Evolutionary conservation across 495 filamentous ascomycete species (phyloP).

Genomic region (Echria macrotheca): DNA sequence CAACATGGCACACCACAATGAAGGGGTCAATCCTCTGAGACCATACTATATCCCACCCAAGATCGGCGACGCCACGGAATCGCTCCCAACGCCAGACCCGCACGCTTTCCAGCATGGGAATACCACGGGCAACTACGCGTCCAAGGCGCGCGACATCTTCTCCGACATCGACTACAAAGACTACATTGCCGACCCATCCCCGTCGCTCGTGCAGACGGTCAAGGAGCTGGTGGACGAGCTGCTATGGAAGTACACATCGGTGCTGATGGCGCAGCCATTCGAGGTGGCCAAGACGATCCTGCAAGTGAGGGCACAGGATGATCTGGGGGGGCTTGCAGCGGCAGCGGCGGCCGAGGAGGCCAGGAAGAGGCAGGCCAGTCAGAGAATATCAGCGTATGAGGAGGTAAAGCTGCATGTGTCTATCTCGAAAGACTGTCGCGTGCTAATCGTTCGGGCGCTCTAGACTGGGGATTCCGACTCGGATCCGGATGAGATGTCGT

Average conservation of each 20-base stretch:
- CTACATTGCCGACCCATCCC: constrained; percentile 71
- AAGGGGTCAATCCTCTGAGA: constrained; percentile 79
- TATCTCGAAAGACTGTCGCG: no score
- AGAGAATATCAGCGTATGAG: constrained; percentile 39
- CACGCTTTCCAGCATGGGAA: constrained; percentile 44
- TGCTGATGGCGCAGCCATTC: constrained; percentile 88
- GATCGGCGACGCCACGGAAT: constrained; percentile 52
- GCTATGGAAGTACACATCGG: constrained; percentile 76
- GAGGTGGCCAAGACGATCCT: constrained; percentile 92
- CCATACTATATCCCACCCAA: constrained; percentile 92
- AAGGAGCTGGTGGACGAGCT: constrained; percentile 72
- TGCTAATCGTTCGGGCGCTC: no score
- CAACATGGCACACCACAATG: constrained; percentile 41
- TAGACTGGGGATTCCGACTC: constrained; percentile 54
- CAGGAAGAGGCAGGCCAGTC: constrained; percentile 27
- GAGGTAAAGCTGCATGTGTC: no score
- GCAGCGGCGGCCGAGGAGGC: constrained; percentile 21
- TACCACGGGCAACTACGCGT: constrained; percentile 53
- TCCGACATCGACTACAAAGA: constrained; percentile 85
- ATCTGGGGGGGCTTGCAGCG: constrained; percentile 32
- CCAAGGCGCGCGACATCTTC: constrained; percentile 77
- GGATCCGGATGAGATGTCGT: constrained; percentile 73
- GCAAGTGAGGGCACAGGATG: constrained; percentile 62
- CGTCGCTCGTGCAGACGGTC: constrained; percentile 64
- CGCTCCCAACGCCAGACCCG: constrained; percentile 32